Evolutionary conservation across 441 rosid species (phyloP).

Genomic region (Eutrema salsugineum): DNA sequence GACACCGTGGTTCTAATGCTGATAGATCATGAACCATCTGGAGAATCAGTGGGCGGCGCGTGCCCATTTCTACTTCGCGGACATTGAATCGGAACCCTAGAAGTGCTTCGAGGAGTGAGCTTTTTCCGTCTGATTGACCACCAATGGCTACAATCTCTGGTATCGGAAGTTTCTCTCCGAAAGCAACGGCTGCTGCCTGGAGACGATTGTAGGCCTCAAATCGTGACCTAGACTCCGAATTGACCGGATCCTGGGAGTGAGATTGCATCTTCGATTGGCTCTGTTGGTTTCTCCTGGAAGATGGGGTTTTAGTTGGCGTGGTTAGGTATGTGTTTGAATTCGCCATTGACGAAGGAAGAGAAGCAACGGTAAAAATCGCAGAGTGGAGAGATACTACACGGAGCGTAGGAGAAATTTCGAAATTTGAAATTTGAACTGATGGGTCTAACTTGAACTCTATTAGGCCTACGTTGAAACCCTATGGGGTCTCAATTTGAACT

Average conservation of each 20-base stretch:
- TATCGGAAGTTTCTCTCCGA: constrained; percentile 93
- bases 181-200: constrained; percentile 94
- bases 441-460: background rate
- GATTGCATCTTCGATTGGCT: constrained; percentile 23
- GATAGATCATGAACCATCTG: constrained; percentile 93
- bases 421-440: background rate
- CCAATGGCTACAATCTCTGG: constrained; percentile 98
- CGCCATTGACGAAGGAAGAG: constrained; percentile 44
- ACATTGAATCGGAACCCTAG: constrained; percentile 92
- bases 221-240: constrained; percentile 40
- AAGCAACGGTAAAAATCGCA: background rate
- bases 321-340: constrained; percentile 41
- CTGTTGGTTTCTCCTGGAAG: constrained; percentile 36
- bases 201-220: constrained; percentile 94
- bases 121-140: constrained; percentile 93
- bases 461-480: background rate
- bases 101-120: constrained; percentile 93
- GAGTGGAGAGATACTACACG: background rate
- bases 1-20: constrained; percentile 83
- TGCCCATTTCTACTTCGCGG: constrained; percentile 97
- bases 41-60: constrained; percentile 86
- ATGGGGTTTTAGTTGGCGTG: constrained; percentile 68
- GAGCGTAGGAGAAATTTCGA: background rate
- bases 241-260: constrained; percentile 27
- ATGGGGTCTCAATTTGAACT: too few relatives aligned